Base-by-base conservation (phyloP, 2,329 filamentous ascomycete genomes). In the Epichloe coenophiala region DNA sequence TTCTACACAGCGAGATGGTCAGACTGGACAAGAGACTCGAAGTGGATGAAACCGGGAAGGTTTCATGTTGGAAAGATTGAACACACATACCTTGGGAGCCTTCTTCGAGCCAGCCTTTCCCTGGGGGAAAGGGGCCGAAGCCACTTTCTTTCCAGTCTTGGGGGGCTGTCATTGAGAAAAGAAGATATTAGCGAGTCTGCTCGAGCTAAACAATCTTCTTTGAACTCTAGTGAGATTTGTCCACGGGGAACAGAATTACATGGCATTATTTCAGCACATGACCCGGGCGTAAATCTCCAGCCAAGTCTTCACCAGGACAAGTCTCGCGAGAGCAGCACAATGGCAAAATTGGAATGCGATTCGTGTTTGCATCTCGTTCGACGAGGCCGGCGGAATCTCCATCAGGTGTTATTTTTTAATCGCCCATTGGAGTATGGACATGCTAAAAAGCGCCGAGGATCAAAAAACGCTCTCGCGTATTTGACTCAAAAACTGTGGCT, bases 91-190 rank as follows among this genome's bases (percentile, higher is more conserved):
- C 90, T 97, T 98, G 66, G 88, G 81, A 62, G 81, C 79, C 86
- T 97, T 98, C 87, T 96, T 96, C 66, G 78, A 78, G 66, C 77
- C 77, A 77, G 90, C 88, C 83, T 94, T 95, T 68, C 84, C 81
- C 78, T 90, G 84, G 70, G 89, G 87, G 83, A 95, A 95, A 72
- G 93, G 93, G 77, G 93, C 89, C 71, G 93, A 79, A 67, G 93
- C 93, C 76, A 88, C 84, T 82, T 96, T 97, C 87, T 96, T 97
- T 80, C 89, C 89, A 68, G 78, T 71, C 80, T 97, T 98, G 71
- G 91, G 91, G 86, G 93, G 88, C 93, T 97, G 79, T 97, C 90
- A 97, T 97, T 93, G 91, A 97, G 91, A 88, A 94, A 90, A 93
- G 86, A 95, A 88, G 84, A 88, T 77, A 88, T 95, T 86, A 96